phyloP scores from a whole-genome alignment of 495 filamentous ascomycete species.

The Hamigera avellanea region DNA sequence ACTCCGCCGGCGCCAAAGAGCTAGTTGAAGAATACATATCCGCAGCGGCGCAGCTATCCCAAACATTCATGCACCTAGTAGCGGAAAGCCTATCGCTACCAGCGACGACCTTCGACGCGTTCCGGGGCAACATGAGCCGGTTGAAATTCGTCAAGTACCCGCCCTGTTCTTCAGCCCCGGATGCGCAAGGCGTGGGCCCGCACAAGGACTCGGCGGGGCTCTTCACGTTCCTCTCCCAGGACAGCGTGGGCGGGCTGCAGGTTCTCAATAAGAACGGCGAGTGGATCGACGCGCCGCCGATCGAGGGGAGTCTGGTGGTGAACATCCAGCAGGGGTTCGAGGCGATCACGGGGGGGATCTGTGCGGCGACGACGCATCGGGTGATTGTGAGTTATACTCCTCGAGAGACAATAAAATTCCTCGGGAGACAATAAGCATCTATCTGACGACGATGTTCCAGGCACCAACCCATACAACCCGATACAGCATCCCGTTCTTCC shows the following conservation, averaged over 20 bases:
- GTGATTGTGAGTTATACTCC: slow-evolving; percentile 36
- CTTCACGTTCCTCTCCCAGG: slow-evolving; percentile 40
- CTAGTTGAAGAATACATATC: slow-evolving; percentile 75
- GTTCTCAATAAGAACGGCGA: slow-evolving; percentile 36
- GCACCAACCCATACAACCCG: slow-evolving; percentile 38
- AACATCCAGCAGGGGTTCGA: slow-evolving; percentile 79
- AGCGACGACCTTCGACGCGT: slow-evolving; percentile 60
- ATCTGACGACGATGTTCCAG: slow-evolving; percentile 22
- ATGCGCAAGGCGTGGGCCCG: slow-evolving; percentile 68
- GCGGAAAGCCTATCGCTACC: slow-evolving; percentile 75
- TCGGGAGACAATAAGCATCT: neutral
- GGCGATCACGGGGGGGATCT: slow-evolving; percentile 79
- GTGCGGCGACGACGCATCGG: slow-evolving; percentile 74
- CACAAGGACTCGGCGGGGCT: slow-evolving; percentile 80
- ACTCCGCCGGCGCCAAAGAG: slow-evolving; percentile 46
- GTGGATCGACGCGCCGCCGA: slow-evolving; percentile 38
- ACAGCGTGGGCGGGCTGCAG: slow-evolving; percentile 40
- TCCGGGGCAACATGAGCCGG: slow-evolving; percentile 82
- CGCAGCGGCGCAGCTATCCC: slow-evolving; percentile 56
- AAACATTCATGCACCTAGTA: slow-evolving; percentile 65
- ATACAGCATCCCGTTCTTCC: slow-evolving; percentile 83
- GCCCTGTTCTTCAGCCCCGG: slow-evolving; percentile 39
- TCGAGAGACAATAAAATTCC: neutral
- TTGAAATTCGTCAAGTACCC: slow-evolving; percentile 92
- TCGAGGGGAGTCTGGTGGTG: slow-evolving; percentile 38